Evolutionary conservation across 257 asterid species (phyloP).

Genomic region (Verbascum thapsus): DNA sequence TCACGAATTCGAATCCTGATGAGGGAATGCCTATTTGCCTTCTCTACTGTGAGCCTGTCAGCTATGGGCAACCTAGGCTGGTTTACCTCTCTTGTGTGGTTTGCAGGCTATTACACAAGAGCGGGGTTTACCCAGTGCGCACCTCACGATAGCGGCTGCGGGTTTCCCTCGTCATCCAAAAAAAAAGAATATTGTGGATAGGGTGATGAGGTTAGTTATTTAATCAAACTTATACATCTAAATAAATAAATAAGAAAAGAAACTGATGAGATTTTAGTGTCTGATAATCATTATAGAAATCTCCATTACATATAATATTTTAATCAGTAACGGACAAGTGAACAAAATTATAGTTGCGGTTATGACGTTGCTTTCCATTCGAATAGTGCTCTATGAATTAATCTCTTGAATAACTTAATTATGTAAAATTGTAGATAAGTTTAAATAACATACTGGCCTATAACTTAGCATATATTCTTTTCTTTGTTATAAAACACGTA

Average conservation of each 20-base stretch:
- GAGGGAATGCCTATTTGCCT: no score
- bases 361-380: constrained; percentile 27
- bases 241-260: neutral
- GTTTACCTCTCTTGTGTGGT: no score
- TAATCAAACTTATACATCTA: neutral
- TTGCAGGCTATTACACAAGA: no score
- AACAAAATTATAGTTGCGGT: neutral
- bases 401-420: neutral
- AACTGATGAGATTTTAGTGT: neutral
- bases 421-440: constrained; percentile 6
- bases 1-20: no score
- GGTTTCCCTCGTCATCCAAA: no score
- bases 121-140: no score
- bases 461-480: neutral
- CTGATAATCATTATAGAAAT: neutral
- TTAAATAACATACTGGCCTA: neutral
- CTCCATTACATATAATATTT: neutral
- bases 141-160: no score
- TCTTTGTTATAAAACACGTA: neutral
- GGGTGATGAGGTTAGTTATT: neutral
- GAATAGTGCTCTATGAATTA: neutral
- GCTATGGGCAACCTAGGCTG: no score
- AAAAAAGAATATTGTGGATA: no score
- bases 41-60: no score
- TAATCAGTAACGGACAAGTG: neutral